A percentile compares a stretch with the other conserved stretches of the same genome.
These are phyloP conservation scores for Raddia guianensis DNA, from an alignment of 176 grass and related monocot species.

Conservation along the genomic window DNA sequence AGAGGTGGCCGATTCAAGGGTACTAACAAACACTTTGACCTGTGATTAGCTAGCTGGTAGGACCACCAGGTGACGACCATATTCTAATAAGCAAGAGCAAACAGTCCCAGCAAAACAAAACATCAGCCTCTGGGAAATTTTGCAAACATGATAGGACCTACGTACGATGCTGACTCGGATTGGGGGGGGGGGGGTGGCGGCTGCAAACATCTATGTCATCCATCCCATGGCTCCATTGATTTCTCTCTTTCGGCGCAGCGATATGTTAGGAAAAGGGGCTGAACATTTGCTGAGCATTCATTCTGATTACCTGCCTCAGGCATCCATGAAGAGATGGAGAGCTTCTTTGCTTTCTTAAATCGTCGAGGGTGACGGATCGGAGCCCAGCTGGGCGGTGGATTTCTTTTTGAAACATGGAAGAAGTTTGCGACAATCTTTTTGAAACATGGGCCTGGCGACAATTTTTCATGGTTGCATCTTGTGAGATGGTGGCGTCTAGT, in stretches of 20 bases:
- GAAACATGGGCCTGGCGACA: too few species aligned
- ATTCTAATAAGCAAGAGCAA: slow-evolving; percentile 33
- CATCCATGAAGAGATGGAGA: background rate
- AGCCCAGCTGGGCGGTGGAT: background rate
- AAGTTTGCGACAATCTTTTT: too few species aligned
- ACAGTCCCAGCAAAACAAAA: slow-evolving; percentile 46
- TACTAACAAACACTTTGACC: background rate
- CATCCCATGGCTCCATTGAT: background rate
- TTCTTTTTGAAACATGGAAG: background rate
- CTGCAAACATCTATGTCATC: slow-evolving; percentile 35
- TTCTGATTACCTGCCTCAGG: slow-evolving; percentile 8
- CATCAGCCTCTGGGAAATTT: slow-evolving; percentile 6
- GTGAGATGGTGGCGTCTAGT: too few species aligned
- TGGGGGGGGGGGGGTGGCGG: slow-evolving; percentile 32
- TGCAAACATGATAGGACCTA: slow-evolving; percentile 5
- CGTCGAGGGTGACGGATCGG: slow-evolving; percentile 15
- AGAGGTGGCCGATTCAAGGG: too few species aligned
- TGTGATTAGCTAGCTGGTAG: background rate
- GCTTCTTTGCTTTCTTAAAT: background rate
- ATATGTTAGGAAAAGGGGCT: slow-evolving; percentile 22
- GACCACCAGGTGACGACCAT: slow-evolving; percentile 17
- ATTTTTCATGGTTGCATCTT: too few species aligned
- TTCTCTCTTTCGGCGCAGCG: slow-evolving; percentile 38
- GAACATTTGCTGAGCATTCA: background rate
- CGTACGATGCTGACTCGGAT: slow-evolving; percentile 44